These are phyloP conservation scores for Sporothrix sp. DNA, from an alignment of 2,329 filamentous ascomycete genomes.

Conservation along the genomic window DNA sequence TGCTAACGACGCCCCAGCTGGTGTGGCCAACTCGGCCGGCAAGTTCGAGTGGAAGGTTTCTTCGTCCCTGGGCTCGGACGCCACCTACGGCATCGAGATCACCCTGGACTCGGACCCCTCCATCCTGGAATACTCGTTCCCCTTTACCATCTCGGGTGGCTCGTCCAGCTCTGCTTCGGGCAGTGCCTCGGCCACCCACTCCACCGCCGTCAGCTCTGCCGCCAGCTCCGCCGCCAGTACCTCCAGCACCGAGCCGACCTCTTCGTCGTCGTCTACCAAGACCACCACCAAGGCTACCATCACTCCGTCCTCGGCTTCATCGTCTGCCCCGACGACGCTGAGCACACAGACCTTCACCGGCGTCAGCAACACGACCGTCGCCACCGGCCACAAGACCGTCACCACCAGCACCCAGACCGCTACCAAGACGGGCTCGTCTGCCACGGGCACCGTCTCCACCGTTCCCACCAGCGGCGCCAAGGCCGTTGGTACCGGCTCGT, in stretches of 20 bases:
- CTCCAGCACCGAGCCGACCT: background rate
- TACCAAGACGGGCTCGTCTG: slow-evolving; percentile 21
- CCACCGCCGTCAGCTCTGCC: slow-evolving; percentile 12
- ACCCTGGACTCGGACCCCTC: slow-evolving; percentile 35
- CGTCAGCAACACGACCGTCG: slow-evolving; percentile 3
- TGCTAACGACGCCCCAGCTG: slow-evolving; percentile 27
- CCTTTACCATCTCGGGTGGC: slow-evolving; percentile 42
- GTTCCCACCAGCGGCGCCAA: slow-evolving; percentile 27
- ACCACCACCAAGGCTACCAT: background rate
- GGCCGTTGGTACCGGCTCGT: slow-evolving; percentile 30
- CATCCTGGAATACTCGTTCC: slow-evolving; percentile 53
- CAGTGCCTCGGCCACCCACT: slow-evolving; percentile 16
- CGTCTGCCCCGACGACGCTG: slow-evolving; percentile 7
- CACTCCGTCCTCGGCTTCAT: background rate
- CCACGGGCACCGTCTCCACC: slow-evolving; percentile 13
- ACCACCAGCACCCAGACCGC: slow-evolving; percentile 21
- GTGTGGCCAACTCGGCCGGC: slow-evolving; percentile 35
- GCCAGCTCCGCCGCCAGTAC: slow-evolving; percentile 10
- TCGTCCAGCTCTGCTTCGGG: slow-evolving; percentile 6
- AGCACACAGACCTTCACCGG: slow-evolving; percentile 21
- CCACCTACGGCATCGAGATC: slow-evolving; percentile 50
- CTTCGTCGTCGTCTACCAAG: slow-evolving; percentile 15
- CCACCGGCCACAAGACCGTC: slow-evolving; percentile 17
- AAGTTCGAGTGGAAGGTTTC: slow-evolving; percentile 43
- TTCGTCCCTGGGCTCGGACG: slow-evolving; percentile 33